Evolutionary conservation across 2,329 filamentous ascomycete genomes (phyloP).

Genomic region (Colletotrichum liaoningense): DNA sequence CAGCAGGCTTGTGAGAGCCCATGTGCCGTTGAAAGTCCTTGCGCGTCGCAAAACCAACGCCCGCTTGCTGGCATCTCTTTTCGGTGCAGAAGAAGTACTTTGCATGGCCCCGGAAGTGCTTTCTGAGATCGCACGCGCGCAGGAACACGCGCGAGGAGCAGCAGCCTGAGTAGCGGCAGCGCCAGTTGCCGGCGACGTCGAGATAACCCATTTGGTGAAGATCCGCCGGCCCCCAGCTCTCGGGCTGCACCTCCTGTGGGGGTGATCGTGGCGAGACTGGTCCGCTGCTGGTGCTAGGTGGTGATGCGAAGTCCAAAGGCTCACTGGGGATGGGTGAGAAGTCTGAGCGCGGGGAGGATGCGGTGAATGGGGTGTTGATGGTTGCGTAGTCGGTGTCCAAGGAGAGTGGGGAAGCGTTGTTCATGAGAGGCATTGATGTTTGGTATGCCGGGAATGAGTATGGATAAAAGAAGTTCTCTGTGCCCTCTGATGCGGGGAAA

Average conservation of each 20-base stretch:
- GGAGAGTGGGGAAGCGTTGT: background rate
- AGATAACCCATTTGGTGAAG: constrained; percentile 28
- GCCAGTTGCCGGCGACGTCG: constrained; percentile 28
- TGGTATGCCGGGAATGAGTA: constrained; percentile 10
- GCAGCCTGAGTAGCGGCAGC: constrained; percentile 24
- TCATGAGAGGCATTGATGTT: constrained; percentile 3
- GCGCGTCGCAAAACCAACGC: constrained; percentile 26
- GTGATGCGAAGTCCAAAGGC: background rate
- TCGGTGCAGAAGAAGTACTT: constrained; percentile 34
- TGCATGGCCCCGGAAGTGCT: constrained; percentile 28
- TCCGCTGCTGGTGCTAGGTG: constrained; percentile 16
- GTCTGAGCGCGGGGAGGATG: background rate
- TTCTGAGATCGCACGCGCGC: constrained; percentile 23
- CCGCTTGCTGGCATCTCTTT: constrained; percentile 23
- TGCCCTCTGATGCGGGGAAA: background rate
- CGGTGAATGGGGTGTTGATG: background rate
- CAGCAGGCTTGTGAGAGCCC: constrained; percentile 30
- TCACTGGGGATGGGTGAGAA: constrained; percentile 17
- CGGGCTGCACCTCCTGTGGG: constrained; percentile 1
- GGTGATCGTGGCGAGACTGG: background rate
- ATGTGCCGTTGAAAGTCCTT: constrained; percentile 31
- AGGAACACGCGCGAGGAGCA: constrained; percentile 29
- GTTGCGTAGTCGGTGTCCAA: background rate
- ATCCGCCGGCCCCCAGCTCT: constrained; percentile 13
- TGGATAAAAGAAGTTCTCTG: constrained; percentile 18